A percentile compares a stretch with the other conserved stretches of the same genome.
Evolutionary conservation across 805 yeast species (phyloP).

Genomic region (Ogataea zsoltii): DNA sequence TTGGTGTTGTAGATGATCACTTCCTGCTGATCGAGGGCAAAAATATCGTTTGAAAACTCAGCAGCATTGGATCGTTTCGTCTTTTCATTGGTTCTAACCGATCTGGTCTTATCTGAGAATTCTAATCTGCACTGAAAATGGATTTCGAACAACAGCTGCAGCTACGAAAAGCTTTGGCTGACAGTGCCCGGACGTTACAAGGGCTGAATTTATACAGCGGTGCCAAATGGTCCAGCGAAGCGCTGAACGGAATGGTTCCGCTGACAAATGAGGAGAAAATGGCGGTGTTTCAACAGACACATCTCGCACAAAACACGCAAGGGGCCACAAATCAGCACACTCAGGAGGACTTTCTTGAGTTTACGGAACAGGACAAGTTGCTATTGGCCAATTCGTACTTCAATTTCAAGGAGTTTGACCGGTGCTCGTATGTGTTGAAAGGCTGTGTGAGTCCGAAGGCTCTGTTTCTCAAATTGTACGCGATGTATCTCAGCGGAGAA

Average conservation of each 20-base stretch:
- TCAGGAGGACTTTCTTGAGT: slow-evolving; percentile 27
- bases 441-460: slow-evolving; percentile 53
- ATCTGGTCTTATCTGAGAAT: no score
- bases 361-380: slow-evolving; percentile 45
- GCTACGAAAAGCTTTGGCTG: slow-evolving; percentile 33
- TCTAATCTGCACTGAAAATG: slow-evolving; percentile 17
- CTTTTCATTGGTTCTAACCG: no score
- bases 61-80: no score
- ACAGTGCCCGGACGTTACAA: slow-evolving; percentile 46
- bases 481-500: slow-evolving; percentile 76
- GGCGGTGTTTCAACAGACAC: slow-evolving; percentile 23
- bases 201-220: slow-evolving; percentile 65
- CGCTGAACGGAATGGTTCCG: slow-evolving; percentile 57
- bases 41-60: no score
- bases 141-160: slow-evolving; percentile 30
- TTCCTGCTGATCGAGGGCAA: no score
- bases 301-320: slow-evolving; percentile 9
- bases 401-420: slow-evolving; percentile 79
- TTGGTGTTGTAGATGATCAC: neutral
- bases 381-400: slow-evolving; percentile 72
- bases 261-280: slow-evolving; percentile 22
- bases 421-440: slow-evolving; percentile 64
- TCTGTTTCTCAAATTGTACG: slow-evolving; percentile 64
- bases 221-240: slow-evolving; percentile 86
- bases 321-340: slow-evolving; percentile 15